Percentiles rank a stretch among this genome's conserved stretches.
These are phyloP conservation scores for Phytophthora sansomeana DNA, from an alignment of 352 stramenopile genomes.

Conservation along the genomic window DNA sequence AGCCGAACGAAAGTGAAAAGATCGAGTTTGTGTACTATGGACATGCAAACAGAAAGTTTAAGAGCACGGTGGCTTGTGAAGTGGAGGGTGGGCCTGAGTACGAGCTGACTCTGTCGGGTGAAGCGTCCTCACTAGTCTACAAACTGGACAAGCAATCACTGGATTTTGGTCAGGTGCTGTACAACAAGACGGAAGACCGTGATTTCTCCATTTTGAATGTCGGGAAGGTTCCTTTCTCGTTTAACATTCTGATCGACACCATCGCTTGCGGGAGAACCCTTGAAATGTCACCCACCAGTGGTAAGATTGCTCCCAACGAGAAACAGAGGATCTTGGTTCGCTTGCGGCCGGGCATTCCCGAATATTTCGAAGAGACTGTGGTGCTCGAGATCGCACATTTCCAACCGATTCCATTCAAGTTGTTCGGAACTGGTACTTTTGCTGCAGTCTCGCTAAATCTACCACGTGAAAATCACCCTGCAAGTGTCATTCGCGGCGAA, in stretches of 20 bases:
- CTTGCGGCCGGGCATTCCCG: slow-evolving; percentile 89
- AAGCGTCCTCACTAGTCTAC: slow-evolving; percentile 94
- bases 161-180: slow-evolving; percentile 95
- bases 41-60: slow-evolving; percentile 93
- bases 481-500: slow-evolving; percentile 58
- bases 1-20: slow-evolving; percentile 90
- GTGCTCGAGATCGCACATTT: slow-evolving; percentile 95
- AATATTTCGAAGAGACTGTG: slow-evolving; percentile 89
- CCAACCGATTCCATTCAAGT: slow-evolving; percentile 90
- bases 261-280: slow-evolving; percentile 60
- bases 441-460: slow-evolving; percentile 90
- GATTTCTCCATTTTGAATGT: slow-evolving; percentile 94
- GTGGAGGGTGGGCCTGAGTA: slow-evolving; percentile 96
- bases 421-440: slow-evolving; percentile 93
- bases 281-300: slow-evolving; percentile 79
- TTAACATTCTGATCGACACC: slow-evolving; percentile 60
- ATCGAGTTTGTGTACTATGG: slow-evolving; percentile 96
- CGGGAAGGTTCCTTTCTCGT: slow-evolving; percentile 93
- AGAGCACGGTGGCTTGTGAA: slow-evolving; percentile 89
- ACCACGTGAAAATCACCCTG: slow-evolving; percentile 78
- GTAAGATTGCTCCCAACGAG: slow-evolving; percentile 90
- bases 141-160: slow-evolving; percentile 91
- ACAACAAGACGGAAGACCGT: slow-evolving; percentile 92
- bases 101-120: slow-evolving; percentile 86
- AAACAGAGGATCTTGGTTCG: slow-evolving; percentile 91